Evolutionary conservation across 2,329 filamentous ascomycete species (phyloP).

Genomic region (Botryotinia narcissicola): DNA sequence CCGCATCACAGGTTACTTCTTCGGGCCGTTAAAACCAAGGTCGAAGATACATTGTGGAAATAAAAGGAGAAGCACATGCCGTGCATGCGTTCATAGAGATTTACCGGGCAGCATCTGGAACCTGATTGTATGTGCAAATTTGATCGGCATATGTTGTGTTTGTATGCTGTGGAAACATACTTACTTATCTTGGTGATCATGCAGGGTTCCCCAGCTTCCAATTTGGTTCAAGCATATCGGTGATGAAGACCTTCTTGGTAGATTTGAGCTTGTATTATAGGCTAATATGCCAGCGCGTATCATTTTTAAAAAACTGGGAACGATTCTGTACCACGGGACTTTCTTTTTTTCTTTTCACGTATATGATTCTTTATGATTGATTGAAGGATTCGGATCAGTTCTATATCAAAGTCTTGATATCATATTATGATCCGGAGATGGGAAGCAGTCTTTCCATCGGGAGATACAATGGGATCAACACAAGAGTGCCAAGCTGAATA

Average conservation of each 20-base stretch:
- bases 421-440: background rate
- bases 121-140: background rate
- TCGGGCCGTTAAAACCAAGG: background rate
- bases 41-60: background rate
- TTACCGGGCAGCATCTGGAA: background rate
- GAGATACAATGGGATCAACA: background rate
- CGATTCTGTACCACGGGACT: background rate
- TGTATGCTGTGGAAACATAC: background rate
- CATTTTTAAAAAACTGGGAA: background rate
- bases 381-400: background rate
- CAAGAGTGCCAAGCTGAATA: background rate
- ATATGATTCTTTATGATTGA: background rate
- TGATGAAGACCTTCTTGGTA: background rate
- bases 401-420: constrained; percentile 5
- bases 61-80: background rate
- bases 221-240: background rate
- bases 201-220: constrained; percentile 2
- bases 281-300: background rate
- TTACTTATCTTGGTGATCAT: background rate
- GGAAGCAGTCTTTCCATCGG: constrained; percentile 3
- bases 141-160: background rate
- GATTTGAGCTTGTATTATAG: background rate
- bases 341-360: background rate
- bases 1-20: background rate
- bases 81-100: background rate